Evolutionary conservation across 1,284 basidiomycete genomes (phyloP), one percentile per base, ranked within the genome.

Genomic region (Austroboletus novae-zelandiae): DNA sequence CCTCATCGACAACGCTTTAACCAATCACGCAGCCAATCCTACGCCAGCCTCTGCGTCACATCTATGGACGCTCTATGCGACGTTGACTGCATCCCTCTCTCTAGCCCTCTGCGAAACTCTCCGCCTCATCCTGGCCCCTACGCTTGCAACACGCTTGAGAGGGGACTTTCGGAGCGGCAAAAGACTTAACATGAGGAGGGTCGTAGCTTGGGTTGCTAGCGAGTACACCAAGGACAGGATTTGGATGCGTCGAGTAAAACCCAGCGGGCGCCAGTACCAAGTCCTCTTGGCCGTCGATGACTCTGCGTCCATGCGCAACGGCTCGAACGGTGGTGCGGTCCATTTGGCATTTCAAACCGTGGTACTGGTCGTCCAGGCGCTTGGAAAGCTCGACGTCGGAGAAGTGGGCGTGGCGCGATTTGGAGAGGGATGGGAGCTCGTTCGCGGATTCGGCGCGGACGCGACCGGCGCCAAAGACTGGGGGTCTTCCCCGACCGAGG

Each of bases 191-290:
- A 98, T 99, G 96, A 94, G 96, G 69, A 97, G 97, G 76, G 95
- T 99, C 68, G 94, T 99, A 50, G 87, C 93, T 2, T 99, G 98
- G 76, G 96, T 99, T 59, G 97, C 97, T 9, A 94, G 90, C 69
- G 97, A 99, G 73, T 99, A 94, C 74, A 98, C 95, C 51, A 99
- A 99, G 71, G 97, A 99, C 79, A 97, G 97, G 74, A 99, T 99
- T 61, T 99, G 97, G 97, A 77, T 99, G 31, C 86, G 97, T 27
- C 83, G 97, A 29, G 98, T 95, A 5, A 86, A 91, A 53, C 96
- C 97, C 1, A 93, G 90, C 61, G 85, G 92, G 63, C 84, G 97
- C 46, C 95, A 98, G 68, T 99, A 99, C 70, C 97, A 99, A 65
- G 87, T 99, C 3, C 80, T 99, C 41, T 80, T 99, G 47, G 89